Base-by-base conservation (phyloP, 495 filamentous ascomycete genomes). In the Daldinia childiae region DNA sequence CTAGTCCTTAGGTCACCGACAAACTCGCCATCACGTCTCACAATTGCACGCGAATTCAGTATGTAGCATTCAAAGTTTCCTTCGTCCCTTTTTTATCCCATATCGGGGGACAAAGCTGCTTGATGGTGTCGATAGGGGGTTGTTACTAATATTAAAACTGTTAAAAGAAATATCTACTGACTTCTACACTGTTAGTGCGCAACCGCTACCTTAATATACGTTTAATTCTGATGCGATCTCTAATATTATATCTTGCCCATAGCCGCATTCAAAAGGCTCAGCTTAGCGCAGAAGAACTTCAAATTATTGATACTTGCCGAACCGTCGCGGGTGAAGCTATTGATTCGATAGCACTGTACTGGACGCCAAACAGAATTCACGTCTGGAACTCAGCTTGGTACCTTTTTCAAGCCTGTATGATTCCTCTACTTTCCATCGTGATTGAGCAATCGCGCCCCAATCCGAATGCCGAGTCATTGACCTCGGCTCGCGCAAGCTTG, bases 341-440 rank as follows among this genome's bases (percentile, higher is more conserved):
- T 17, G 74, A 75, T 36, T 59, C 66, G 7, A 75, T 77, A 21
- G 66, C 74, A 3, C 66, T 72, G 6, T 68, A 75, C 34, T 77
- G 74, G 74, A 72, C 68, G 6, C 74, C 72, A 14, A 75, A 77
- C 55, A 45, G 66, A 19, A 50, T 74, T 6, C 72, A 72, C 29
- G 74, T 73, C 15, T 76, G 74, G 74, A 74, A 76, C 43, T 69
- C 74, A 1, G 66, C 63, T 17, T 76, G 74, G 74, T 76, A 74
- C 29, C 74, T 76, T 12, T 76, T 76, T 43, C 74, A 76, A 50
- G 74, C 74, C 17, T 76, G 71, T 27, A 76, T 76, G 74, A 57
- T 73, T 17, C 74, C 74, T 11, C 60, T 74, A 5, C 50, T 77
- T 6, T 66, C 52, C 4, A 74, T 77, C 2, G 64, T 68, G 7